These are phyloP conservation scores for Candolleomyces eurysporus DNA, from an alignment of 768 basidiomycete genomes.

Conservation along the genomic window DNA sequence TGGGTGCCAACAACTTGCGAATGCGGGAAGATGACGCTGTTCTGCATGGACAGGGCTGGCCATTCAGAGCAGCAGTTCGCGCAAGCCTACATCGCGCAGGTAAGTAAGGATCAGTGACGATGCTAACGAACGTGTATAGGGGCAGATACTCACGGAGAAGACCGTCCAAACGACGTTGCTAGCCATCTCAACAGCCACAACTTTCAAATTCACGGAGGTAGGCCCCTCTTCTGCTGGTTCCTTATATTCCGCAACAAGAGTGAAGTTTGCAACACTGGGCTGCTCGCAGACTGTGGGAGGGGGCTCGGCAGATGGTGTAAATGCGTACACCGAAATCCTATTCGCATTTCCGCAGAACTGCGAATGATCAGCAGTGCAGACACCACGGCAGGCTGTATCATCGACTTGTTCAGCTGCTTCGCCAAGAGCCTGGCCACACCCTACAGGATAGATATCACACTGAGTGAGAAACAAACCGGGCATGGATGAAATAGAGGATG, in stretches of 20 bases:
- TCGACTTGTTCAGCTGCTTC: slow-evolving; percentile 34
- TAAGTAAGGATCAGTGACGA: neutral
- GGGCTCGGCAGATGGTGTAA: slow-evolving; percentile 25
- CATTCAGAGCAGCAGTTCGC: slow-evolving; percentile 42
- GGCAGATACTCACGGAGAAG: slow-evolving; percentile 31
- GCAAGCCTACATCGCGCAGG: slow-evolving; percentile 29
- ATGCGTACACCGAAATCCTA: slow-evolving; percentile 36
- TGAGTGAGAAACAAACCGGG: neutral
- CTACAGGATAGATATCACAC: slow-evolving; percentile 16
- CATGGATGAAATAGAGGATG: neutral
- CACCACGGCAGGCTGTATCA: slow-evolving; percentile 38
- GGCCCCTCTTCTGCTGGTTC: slow-evolving; percentile 31
- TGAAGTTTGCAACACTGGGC: slow-evolving; percentile 22
- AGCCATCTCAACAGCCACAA: slow-evolving; percentile 38
- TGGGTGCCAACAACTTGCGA: slow-evolving; percentile 36
- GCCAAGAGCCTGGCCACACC: slow-evolving; percentile 38
- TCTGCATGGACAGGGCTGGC: slow-evolving; percentile 35
- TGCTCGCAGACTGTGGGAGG: slow-evolving; percentile 17
- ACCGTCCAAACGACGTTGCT: slow-evolving; percentile 38
- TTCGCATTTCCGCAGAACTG: slow-evolving; percentile 41
- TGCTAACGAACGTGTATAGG: neutral
- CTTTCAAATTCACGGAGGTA: slow-evolving; percentile 26
- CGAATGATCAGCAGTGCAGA: slow-evolving; percentile 35
- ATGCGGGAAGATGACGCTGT: slow-evolving; percentile 39
- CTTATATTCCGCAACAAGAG: slow-evolving; percentile 32